Percentiles rank a stretch among this genome's conserved stretches.
phyloP scores from a whole-genome alignment of 441 rosid species.

The Mallotus japonicus region DNA sequence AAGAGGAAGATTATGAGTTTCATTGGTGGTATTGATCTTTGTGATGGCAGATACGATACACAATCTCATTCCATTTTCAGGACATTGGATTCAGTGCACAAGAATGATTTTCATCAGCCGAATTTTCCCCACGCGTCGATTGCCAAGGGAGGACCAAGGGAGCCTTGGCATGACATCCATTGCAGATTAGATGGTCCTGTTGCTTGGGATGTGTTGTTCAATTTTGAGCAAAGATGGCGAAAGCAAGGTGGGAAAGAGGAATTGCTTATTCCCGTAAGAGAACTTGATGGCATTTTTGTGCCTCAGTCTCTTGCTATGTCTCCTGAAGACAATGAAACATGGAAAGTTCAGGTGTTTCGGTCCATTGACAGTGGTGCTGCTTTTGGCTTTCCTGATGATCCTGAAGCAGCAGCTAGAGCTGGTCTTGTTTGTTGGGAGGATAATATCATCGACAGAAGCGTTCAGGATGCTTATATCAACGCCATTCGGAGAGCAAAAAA shows the following conservation, averaged over 20 bases:
- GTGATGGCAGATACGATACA: conserved; percentile 39
- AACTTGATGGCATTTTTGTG: conserved; percentile 19
- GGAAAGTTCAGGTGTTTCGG: conserved; percentile 84
- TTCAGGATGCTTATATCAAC: conserved; percentile 86
- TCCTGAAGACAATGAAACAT: conserved; percentile 27
- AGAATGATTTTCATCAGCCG: conserved; percentile 38
- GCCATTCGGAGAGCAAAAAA: conserved; percentile 86
- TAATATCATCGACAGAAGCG: conserved; percentile 82
- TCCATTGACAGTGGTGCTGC: conserved; percentile 91
- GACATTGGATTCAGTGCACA: conserved; percentile 29
- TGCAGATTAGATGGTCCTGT: conserved; percentile 38
- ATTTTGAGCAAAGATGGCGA: conserved; percentile 46
- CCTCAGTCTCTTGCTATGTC: conserved; percentile 17
- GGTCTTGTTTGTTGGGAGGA: conserved; percentile 89
- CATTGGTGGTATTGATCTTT: conserved; percentile 38
- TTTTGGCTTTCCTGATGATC: conserved; percentile 79
- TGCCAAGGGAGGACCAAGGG: conserved; percentile 40
- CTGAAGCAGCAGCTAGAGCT: conserved; percentile 73
- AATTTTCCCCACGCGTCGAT: conserved; percentile 28
- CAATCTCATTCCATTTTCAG: conserved; percentile 35
- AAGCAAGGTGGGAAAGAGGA: conserved; percentile 30
- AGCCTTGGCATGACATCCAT: conserved; percentile 50
- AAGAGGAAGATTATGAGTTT: conserved; percentile 39
- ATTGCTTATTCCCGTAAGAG: conserved; percentile 21
- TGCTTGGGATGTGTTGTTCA: conserved; percentile 41